Base-by-base conservation (phyloP, 75 land plant species). In the Ceratopteris richardii region DNA sequence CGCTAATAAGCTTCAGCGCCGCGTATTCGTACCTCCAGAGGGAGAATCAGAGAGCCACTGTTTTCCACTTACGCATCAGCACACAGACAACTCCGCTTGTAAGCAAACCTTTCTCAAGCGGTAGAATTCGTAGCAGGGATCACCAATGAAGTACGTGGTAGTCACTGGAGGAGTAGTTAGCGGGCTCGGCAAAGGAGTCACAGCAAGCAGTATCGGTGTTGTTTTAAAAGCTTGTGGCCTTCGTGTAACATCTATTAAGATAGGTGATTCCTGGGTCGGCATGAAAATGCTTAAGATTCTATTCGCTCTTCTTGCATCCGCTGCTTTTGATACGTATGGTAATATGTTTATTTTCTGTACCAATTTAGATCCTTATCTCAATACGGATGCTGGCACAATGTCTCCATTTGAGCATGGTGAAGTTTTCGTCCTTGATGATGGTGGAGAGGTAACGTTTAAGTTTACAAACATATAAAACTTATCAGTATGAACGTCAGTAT, bases 351-450 rank as follows among this genome's bases (percentile, higher is more conserved):
- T 36, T 58, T 29, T 36, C 50, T 46, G 42, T 14, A 40, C 50
- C 22, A 18, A 21, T 46, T 46, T 82, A 91, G 97, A 91, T 77
- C 97, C 97, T 9, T 91, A 91, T 66, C 63, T 91, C 42, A 91
- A 91, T 57, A 87, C 80, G 19, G 97, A 91, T 80, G 97, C 97
- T 11, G 97, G 97, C 56, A 91, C 97, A 13, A 87, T 91, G 97
- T 91, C 97, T 4, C 97, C 97, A 44, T 87, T 91, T 60, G 97
- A 91, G 73, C 97, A 91, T 36, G 97, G 97, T 0, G 97, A 91
- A 58, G 97, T 91, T 36, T 91, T 76, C 62, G 97, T 91, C 39
- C 73, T 91, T 44, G 97, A 91, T 29, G 97, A 91, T 61, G 97
- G 97, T 30, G 93, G 97, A 3, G 97, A 91, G 92, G 97, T 91